These are phyloP conservation scores for Ophiocordyceps robertsii DNA, from an alignment of 2,329 filamentous ascomycete species.

Conservation along the genomic window DNA sequence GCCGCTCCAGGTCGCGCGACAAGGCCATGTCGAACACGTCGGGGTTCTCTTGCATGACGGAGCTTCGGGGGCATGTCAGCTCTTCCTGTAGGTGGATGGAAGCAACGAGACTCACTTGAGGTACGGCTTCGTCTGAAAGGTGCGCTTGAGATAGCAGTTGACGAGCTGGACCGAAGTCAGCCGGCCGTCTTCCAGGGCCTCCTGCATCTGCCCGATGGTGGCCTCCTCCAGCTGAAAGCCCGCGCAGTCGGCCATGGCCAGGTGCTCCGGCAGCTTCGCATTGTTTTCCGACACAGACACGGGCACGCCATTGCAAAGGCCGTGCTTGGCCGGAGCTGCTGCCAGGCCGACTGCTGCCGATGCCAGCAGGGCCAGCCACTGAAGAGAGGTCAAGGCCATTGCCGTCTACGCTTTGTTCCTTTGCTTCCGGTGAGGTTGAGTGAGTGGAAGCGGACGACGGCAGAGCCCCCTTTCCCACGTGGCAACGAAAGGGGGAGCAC, in stretches of 20 bases:
- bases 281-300: conserved; percentile 9
- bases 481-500: too few relatives aligned
- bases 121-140: conserved; percentile 49
- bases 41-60: conserved; percentile 54
- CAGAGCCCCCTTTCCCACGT: too few relatives aligned
- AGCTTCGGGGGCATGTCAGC: conserved; percentile 23
- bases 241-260: conserved; percentile 50
- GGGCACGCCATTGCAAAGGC: conserved; percentile 7
- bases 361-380: too few relatives aligned
- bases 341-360: background rate
- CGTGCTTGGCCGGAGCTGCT: conserved; percentile 12
- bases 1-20: conserved; percentile 46
- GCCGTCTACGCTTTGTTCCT: too few relatives aligned
- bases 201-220: conserved; percentile 54
- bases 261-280: conserved; percentile 25
- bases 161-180: conserved; percentile 46
- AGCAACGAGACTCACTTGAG: conserved; percentile 35
- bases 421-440: too few relatives aligned
- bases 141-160: conserved; percentile 48
- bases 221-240: conserved; percentile 53
- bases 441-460: too few relatives aligned
- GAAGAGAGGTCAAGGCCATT: too few relatives aligned
- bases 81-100: background rate
- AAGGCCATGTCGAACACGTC: conserved; percentile 50
- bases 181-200: conserved; percentile 35